Conservation (phyloP, 768 basidiomycete species). For the Suillus spraguei region DNA sequence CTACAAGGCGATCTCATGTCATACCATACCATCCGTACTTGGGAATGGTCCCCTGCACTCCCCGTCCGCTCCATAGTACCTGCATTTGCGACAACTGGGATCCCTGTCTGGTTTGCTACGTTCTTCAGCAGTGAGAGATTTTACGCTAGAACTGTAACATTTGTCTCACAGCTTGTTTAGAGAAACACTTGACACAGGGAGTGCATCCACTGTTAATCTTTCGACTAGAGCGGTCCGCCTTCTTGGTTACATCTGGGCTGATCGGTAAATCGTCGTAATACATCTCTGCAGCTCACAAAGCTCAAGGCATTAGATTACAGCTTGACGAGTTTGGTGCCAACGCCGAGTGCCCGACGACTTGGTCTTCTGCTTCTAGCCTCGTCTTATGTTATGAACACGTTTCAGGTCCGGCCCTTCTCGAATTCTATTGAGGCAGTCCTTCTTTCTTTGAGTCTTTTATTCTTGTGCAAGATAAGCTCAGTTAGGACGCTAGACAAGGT, state of each 20-base stretch:
- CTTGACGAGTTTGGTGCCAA: slow-evolving; percentile 22
- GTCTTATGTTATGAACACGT: slow-evolving; percentile 39
- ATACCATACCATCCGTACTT: slow-evolving; percentile 31
- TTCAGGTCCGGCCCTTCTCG: slow-evolving; percentile 43
- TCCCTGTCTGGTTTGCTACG: slow-evolving; percentile 29
- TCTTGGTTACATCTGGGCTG: slow-evolving; percentile 32
- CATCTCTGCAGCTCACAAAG: background rate
- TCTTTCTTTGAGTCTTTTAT: slow-evolving; percentile 32
- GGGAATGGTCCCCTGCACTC: slow-evolving; percentile 40
- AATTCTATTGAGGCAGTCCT: slow-evolving; percentile 39
- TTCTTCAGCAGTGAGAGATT: slow-evolving; percentile 24
- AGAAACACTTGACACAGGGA: slow-evolving; percentile 7
- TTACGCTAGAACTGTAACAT: background rate
- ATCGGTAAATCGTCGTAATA: slow-evolving; percentile 30
- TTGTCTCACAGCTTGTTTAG: slow-evolving; percentile 19
- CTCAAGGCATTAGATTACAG: slow-evolving; percentile 29
- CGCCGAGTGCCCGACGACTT: slow-evolving; percentile 21
- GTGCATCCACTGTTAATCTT: slow-evolving; percentile 27
- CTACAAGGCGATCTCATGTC: slow-evolving; percentile 30
- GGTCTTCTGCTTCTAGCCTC: slow-evolving; percentile 35
- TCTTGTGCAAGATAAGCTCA: slow-evolving; percentile 22
- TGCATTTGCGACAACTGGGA: slow-evolving; percentile 33
- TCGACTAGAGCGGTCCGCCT: slow-evolving; percentile 31
- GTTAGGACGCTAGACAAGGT: background rate
- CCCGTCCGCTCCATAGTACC: slow-evolving; percentile 41